Evolutionary conservation across 306 rosid genomes (phyloP), one percentile per base, ranked within the genome.

Genomic region (Acacia melanoxylon): DNA sequence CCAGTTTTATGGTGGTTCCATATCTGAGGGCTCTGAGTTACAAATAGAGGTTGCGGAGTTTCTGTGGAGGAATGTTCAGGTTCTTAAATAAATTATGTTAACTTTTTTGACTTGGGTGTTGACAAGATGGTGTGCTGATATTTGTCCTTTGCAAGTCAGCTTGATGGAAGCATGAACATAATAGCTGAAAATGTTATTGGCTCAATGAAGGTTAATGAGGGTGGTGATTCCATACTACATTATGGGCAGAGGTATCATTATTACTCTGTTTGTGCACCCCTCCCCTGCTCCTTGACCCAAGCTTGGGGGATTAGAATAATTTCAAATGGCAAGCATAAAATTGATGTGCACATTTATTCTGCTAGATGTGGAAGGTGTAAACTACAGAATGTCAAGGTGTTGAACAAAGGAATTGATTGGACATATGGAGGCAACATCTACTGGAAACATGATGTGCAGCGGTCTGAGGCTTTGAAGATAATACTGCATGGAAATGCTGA

Each of bases 401-500:
- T 84, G 84, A 95, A 95, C 78, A 48, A 92, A 82, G 98, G 97
- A 86, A 89, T 95, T 62, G 87, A 92, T 91, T 95, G 97, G 99
- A 83, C 81, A 51, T 84, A 67, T 59, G 85, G 78, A 76, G 90
- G 85, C 78, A 93, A 92, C 72, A 72, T 86, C 35, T 95, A 92
- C 82, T 95, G 99, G 99, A 93, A 92, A 90, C 92, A 91, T 74
- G 89, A 83, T 48, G 93, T 95, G 83, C 87, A 90, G 82, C 91
- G 89, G 69, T 73, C 77, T 17, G 98, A 91, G 89, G 86, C 85
- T 78, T 82, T 91, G 86, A 89, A 89, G 88, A 83, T 93, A 59
- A 73, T 90, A 77, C 90, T 93, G 82, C 96, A 90, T 79, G 99
- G 98, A 81, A 95, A 93, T 92, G 98, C 98, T 86, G 99, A 93